Base-by-base conservation (phyloP, 352 stramenopile genomes). In the Phytophthora syringae region DNA sequence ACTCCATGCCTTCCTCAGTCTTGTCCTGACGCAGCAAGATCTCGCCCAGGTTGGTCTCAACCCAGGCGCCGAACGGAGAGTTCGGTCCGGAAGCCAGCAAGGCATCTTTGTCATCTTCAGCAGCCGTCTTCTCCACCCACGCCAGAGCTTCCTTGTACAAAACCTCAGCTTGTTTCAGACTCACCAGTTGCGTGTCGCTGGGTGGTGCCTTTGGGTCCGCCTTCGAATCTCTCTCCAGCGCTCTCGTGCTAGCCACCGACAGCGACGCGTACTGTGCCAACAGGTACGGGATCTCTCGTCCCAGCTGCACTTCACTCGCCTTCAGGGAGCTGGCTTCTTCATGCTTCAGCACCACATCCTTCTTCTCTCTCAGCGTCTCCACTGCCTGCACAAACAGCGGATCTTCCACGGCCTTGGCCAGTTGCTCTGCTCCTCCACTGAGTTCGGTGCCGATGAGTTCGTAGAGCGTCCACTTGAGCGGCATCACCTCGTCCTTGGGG, bases 391-490 rank as follows among this genome's bases (percentile, higher is more conserved):
- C 76, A 65, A 90, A 93, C 55, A 88, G 64, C 28, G 80, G 84
- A 52, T 93, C 84, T 24, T 77, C 54, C 52, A 86, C 66, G 2
- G 53, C 64, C 16, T 74, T 72, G 6, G 72, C 71, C 42, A 92
- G 45, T 22, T 73, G 34, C 28, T 72, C 60, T 0, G 69, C 43
- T 32, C 82, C 82, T 27, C 79, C 61, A 37, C 66, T 70, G n/a
- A 93, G 55, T 39, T 76, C 74, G 37, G 64, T 79, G 42, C 72
- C 72, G 39, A 93, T 81, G 9, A 89, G 70, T 59, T 90, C 82
- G 64, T 93, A 93, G 44, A 91, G 60, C 44, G 68, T 78, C 80
- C 80, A 91, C 68, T 91, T 91, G 28, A 91, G 64, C 21, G 82
- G 80, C 60, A 90, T 55, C 0, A 70, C 86, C 42, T 73, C 80